Conservation (phyloP, 2,329 filamentous ascomycete species). For the Penicillium palitans region DNA sequence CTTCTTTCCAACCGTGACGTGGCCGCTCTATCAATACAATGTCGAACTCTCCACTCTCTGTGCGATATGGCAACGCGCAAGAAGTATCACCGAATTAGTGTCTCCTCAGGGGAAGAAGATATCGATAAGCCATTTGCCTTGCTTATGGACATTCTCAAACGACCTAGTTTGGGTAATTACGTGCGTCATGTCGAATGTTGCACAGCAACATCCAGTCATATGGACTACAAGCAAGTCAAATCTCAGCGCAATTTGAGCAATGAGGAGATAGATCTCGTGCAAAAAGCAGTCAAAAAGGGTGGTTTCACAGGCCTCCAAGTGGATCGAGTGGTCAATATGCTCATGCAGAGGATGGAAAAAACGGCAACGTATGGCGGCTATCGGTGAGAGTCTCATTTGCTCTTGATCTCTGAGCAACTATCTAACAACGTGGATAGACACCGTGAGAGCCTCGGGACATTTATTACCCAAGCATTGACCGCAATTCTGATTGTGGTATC, state of each 20-base stretch:
- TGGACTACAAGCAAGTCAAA: background rate
- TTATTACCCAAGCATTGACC: constrained; percentile 21
- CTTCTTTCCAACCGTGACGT: constrained; percentile 17
- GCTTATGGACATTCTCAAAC: constrained; percentile 22
- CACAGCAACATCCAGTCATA: background rate
- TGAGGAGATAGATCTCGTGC: constrained; percentile 16
- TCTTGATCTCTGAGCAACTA: too few species aligned
- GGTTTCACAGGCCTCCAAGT: constrained; percentile 12
- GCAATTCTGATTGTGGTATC: constrained; percentile 24
- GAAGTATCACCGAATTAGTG: constrained; percentile 11
- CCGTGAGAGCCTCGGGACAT: background rate
- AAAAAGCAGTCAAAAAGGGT: constrained; percentile 12
- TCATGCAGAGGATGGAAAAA: constrained; percentile 16
- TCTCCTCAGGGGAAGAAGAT: background rate
- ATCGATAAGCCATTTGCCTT: constrained; percentile 18
- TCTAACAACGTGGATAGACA: background rate
- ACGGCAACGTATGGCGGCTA: background rate
- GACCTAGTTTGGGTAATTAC: constrained; percentile 20
- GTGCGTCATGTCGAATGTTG: constrained; percentile 19
- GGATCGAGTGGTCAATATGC: constrained; percentile 21
- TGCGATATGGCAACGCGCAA: constrained; percentile 20
- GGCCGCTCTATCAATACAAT: constrained; percentile 17
- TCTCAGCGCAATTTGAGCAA: constrained; percentile 11
- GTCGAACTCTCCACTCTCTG: constrained; percentile 12
- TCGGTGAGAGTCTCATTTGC: background rate